Conservation (phyloP, 75 land plant species). For the Pinus taeda region DNA sequence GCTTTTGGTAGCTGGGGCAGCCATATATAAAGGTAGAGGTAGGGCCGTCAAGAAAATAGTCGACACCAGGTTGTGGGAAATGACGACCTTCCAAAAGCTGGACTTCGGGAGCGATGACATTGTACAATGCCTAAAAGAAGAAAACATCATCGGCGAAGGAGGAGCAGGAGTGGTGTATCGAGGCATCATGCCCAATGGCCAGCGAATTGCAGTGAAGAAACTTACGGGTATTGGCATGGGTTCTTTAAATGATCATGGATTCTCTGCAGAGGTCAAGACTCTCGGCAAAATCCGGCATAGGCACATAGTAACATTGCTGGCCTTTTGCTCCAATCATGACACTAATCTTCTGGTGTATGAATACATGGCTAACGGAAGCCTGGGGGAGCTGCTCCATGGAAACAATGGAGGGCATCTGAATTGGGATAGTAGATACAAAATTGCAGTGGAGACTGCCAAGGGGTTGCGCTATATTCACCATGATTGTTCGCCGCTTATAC, state of each 20-base stretch:
- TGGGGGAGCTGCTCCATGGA: slow-evolving; percentile 67
- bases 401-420: slow-evolving; percentile 47
- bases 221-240: slow-evolving; percentile 33
- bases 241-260: slow-evolving; percentile 54
- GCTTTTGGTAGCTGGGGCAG: too few relatives aligned
- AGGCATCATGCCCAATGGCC: slow-evolving; percentile 59
- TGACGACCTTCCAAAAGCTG: too few relatives aligned
- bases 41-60: too few relatives aligned
- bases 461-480: slow-evolving; percentile 79
- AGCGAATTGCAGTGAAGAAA: slow-evolving; percentile 7
- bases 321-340: slow-evolving; percentile 64
- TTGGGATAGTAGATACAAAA: slow-evolving; percentile 63
- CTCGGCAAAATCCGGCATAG: slow-evolving; percentile 73
- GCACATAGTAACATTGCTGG: slow-evolving; percentile 65
- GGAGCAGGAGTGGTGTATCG: slow-evolving; percentile 20
- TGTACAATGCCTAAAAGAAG: too few relatives aligned
- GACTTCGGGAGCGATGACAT: too few relatives aligned
- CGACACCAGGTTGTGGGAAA: too few relatives aligned
- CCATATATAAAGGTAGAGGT: too few relatives aligned
- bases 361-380: slow-evolving; percentile 8
- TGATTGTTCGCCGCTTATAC: slow-evolving; percentile 29
- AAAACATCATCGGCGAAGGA: too few relatives aligned
- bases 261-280: slow-evolving; percentile 65
- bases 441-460: slow-evolving; percentile 60
- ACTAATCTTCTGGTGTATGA: slow-evolving; percentile 68